Evolutionary conservation across 169 alveolate genomes (phyloP).

Genomic region (Babesia bigemina): DNA sequence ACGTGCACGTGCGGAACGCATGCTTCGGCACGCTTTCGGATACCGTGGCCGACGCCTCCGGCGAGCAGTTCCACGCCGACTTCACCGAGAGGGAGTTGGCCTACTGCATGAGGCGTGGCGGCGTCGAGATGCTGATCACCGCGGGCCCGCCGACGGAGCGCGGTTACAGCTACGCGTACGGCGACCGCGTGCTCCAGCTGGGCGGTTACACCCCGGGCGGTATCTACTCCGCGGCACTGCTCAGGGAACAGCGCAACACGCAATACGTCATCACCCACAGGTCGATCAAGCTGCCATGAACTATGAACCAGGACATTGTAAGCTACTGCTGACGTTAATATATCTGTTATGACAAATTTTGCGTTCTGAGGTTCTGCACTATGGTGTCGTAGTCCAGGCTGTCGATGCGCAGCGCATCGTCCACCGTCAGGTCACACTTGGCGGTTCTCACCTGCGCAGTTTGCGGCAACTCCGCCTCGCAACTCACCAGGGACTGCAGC

Average conservation of each 20-base stretch:
- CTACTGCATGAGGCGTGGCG: conserved; percentile 17
- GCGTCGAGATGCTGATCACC: conserved; percentile 28
- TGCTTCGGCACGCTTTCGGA: conserved; percentile 28
- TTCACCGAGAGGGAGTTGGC: conserved; percentile 16
- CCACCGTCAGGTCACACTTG: conserved; percentile 26
- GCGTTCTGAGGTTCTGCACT: conserved; percentile 9
- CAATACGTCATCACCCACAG: conserved; percentile 36
- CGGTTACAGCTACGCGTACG: conserved; percentile 20
- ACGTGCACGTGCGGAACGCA: conserved; percentile 34
- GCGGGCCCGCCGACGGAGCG: conserved; percentile 6
- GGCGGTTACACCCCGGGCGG: conserved; percentile 50
- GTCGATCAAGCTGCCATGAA: conserved; percentile 10
- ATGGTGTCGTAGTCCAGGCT: conserved; percentile 42
- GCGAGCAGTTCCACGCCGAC: background rate
- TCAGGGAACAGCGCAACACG: conserved; percentile 26
- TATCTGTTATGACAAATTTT: background rate
- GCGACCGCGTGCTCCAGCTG: conserved; percentile 38
- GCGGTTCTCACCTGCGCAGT: conserved; percentile 35
- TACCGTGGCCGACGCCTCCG: background rate
- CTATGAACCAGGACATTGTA: background rate
- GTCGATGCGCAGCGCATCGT: conserved; percentile 25
- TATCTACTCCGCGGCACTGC: conserved; percentile 23
- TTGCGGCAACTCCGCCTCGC: background rate
- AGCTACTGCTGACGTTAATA: background rate
- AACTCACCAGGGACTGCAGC: conserved; percentile 57